Base-by-base conservation (phyloP, 2,329 filamentous ascomycete species). In the Talaromyces sp. region DNA sequence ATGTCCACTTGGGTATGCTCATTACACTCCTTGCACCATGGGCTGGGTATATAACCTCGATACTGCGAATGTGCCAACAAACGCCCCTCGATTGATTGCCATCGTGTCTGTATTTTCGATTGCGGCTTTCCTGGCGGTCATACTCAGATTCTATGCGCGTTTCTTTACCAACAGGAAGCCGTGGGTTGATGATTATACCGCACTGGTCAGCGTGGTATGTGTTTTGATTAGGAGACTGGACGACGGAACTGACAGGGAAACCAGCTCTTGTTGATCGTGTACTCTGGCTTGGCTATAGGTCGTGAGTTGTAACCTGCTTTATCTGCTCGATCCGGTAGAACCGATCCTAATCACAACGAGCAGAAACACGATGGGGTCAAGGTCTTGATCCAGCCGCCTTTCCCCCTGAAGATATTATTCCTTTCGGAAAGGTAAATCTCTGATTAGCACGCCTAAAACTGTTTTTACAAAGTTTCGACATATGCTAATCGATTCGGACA, bases 11-110 rank as follows among this genome's bases (percentile, higher is more conserved):
- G 2, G 45, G 19, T 22, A 19, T 53, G 29, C 29, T 34, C 49
- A 38, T 63, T 17, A 5, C 43, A 19, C 29, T 36, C 22, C 17
- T 29, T 36, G 53, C 56, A 61, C 49, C 54, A 75, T 75, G 73
- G 62, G 66, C 64, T 75, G 74, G 73, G 72, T 75, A 22, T 66
- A 74, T 61, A 75, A 75, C 29, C 71, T 73, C 56, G 38, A 71
- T 1, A 45, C 59, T 31, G 61, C 67, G 5, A 72, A 75, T 53
- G 70, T 70, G 17, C 59, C 72, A 36, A 71, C 65, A 25, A 62
- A 70, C 1, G 67, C 71, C 8, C 25, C 67, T 3, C 68, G 64
- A 0, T 67, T 74, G 22, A 73, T 75, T 49, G 68, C 65, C 10
- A 61, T 73, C 58, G 66, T 67, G 34, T 19, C 74, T 31, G 63